These are phyloP conservation scores for Cunninghamia lanceolata DNA, from an alignment of 75 land plant species.

Conservation along the genomic window DNA sequence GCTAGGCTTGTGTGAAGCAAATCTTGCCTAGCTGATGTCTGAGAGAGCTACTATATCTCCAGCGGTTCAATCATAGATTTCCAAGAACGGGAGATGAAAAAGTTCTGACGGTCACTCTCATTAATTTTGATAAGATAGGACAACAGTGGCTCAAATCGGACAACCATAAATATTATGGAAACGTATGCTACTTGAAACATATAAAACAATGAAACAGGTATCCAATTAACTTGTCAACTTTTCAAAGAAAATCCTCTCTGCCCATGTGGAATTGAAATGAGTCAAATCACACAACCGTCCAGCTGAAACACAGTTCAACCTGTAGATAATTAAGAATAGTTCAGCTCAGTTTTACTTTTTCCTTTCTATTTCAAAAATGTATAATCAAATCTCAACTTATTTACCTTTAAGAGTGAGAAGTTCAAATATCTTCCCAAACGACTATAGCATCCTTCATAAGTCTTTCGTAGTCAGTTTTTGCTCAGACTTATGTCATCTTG, in stretches of 20 bases:
- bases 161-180: background rate
- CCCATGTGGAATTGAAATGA: background rate
- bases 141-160: background rate
- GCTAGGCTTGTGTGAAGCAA: background rate
- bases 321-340: background rate
- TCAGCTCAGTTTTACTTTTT: background rate
- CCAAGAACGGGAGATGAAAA: background rate
- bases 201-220: background rate
- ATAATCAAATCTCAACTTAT: background rate
- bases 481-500: background rate
- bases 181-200: background rate
- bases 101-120: background rate
- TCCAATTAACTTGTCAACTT: background rate
- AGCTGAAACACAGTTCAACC: background rate
- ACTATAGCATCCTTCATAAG: background rate
- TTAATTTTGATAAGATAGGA: background rate
- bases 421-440: background rate
- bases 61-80: background rate
- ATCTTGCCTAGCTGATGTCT: background rate
- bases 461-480: background rate
- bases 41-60: background rate
- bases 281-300: no score
- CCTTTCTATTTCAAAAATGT: background rate
- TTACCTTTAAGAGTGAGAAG: background rate
- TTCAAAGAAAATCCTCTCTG: background rate